Percentiles rank a stretch among this genome's conserved stretches.
Conservation (phyloP, 139 green algal genomes). For the Chlamydomonas schloesseri region DNA sequence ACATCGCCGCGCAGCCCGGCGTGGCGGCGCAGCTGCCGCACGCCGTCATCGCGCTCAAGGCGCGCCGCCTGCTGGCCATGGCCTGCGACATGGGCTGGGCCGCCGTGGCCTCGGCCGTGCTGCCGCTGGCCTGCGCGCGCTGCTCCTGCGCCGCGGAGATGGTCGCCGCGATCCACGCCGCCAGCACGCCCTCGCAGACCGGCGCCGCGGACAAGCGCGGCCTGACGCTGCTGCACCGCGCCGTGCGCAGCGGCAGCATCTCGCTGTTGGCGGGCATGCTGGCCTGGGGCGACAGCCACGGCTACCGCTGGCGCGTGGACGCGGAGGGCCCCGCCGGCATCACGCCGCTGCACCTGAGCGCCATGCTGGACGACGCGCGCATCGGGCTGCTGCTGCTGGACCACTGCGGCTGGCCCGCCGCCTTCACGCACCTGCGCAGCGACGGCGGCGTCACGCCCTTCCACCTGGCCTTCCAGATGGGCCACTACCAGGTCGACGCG, state of each 20-base stretch:
- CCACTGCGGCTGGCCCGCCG: conserved; percentile 45
- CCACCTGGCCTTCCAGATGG: conserved; percentile 74
- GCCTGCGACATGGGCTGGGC: conserved; percentile 72
- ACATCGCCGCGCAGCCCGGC: conserved; percentile 38
- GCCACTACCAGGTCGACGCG: conserved; percentile 58
- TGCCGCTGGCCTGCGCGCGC: conserved; percentile 55
- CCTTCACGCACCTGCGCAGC: conserved; percentile 52
- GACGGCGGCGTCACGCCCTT: conserved; percentile 71
- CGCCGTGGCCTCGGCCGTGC: conserved; percentile 52
- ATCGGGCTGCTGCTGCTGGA: conserved; percentile 63
- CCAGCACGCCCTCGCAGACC: neutral
- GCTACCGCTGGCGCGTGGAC: conserved; percentile 55
- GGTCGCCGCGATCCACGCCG: conserved; percentile 53
- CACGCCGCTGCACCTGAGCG: conserved; percentile 69
- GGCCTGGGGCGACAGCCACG: conserved; percentile 48
- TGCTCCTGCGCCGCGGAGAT: conserved; percentile 57
- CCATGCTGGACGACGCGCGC: conserved; percentile 61
- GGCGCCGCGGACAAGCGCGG: neutral
- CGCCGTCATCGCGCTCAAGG: conserved; percentile 36
- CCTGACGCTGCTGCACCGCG: conserved; percentile 62
- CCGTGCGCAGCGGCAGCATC: conserved; percentile 51
- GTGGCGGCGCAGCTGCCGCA: conserved; percentile 12
- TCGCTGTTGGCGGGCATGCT: conserved; percentile 57
- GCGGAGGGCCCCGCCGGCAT: conserved; percentile 53
- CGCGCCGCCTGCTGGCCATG: conserved; percentile 62